Evolutionary conservation across 1,284 basidiomycete genomes (phyloP).

Genomic region (Naganishia cerealis): DNA sequence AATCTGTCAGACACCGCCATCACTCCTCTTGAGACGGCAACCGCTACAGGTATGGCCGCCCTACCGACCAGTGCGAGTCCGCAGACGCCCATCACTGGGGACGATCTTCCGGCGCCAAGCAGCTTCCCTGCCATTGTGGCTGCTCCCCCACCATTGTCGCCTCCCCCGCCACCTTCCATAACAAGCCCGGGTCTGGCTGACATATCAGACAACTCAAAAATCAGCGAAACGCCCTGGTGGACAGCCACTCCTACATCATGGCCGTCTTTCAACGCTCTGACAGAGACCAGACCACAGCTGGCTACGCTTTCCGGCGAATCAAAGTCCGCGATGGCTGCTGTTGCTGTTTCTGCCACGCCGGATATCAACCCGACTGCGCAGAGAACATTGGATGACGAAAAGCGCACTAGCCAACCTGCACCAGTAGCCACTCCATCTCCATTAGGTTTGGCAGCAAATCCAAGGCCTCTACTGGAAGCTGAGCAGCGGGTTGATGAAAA

Average conservation of each 20-base stretch:
- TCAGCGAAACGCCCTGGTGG: conserved; percentile 13
- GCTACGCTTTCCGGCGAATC: background rate
- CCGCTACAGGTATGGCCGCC: background rate
- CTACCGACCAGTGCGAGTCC: background rate
- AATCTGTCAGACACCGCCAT: background rate
- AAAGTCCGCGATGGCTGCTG: background rate
- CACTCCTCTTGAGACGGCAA: background rate
- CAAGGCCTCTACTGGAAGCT: background rate
- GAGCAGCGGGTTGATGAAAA: background rate
- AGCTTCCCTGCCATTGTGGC: background rate
- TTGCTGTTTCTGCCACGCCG: background rate
- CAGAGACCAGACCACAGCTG: background rate
- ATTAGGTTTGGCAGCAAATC: background rate
- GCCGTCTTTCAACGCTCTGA: conserved; percentile 6
- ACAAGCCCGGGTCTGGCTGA: background rate
- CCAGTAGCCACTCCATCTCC: background rate
- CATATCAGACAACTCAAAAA: background rate
- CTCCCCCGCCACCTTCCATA: conserved; percentile 7
- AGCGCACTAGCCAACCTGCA: background rate
- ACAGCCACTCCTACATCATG: conserved; percentile 3
- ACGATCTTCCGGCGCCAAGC: background rate
- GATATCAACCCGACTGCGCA: background rate
- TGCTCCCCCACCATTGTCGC: conserved; percentile 1
- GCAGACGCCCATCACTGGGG: background rate
- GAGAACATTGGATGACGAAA: background rate